Conservation (phyloP, 768 basidiomycete species). For the Suillus sp. region DNA sequence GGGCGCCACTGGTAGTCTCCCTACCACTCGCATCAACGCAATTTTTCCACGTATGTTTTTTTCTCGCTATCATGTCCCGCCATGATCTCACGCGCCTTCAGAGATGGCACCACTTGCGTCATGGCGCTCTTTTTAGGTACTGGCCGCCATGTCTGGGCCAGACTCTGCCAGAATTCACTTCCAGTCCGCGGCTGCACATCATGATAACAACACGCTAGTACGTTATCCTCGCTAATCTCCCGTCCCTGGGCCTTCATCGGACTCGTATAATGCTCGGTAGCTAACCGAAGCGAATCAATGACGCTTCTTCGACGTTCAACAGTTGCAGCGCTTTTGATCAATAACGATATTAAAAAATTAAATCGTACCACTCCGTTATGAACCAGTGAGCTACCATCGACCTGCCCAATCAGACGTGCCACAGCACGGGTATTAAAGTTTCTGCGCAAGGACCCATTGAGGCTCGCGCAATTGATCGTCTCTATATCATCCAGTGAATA, state of each 20-base stretch:
- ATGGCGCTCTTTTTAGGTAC: not conserved
- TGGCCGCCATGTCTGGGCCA: not conserved
- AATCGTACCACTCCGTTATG: conserved; percentile 1
- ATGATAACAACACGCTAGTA: not conserved
- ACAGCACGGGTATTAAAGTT: not conserved
- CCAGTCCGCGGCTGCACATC: not conserved
- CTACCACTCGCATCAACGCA: not conserved
- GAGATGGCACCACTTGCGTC: not conserved
- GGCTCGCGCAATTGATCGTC: not conserved
- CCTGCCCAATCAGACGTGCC: conserved; percentile 1
- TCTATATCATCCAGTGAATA: not conserved
- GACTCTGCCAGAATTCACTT: not conserved
- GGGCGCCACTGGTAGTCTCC: not conserved
- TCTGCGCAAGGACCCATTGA: not conserved
- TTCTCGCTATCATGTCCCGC: not conserved
- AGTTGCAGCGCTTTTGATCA: not conserved
- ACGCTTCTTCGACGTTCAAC: not conserved
- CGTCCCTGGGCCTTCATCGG: not conserved
- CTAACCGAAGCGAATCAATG: not conserved
- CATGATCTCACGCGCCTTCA: not conserved
- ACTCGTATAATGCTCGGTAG: not conserved
- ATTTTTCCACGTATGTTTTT: not conserved
- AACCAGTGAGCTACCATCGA: too few species aligned
- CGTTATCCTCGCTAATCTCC: conserved; percentile 2
- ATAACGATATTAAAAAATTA: not conserved